phyloP scores from a whole-genome alignment of 352 stramenopile species.

The Phytophthora constricta region DNA sequence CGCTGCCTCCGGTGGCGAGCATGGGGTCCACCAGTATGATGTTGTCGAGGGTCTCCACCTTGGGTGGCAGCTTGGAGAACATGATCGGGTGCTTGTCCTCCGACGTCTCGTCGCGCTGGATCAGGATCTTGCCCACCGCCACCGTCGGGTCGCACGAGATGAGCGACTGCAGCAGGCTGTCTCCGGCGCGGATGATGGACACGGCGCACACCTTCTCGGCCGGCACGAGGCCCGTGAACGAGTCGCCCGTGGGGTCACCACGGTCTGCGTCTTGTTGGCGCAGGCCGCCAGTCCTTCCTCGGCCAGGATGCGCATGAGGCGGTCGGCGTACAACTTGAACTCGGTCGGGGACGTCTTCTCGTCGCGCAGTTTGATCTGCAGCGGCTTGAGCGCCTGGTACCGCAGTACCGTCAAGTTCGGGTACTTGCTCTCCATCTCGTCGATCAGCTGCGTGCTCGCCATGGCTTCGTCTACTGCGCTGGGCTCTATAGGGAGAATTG shows the following conservation, averaged over 20 bases:
- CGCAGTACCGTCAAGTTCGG: constrained; percentile 68
- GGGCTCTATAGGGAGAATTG: constrained; percentile 1
- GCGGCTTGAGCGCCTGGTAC: constrained; percentile 64
- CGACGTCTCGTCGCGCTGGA: constrained; percentile 95
- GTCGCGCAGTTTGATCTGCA: constrained; percentile 82
- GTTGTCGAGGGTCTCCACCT: constrained; percentile 78
- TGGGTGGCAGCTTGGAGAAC: constrained; percentile 94
- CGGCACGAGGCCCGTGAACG: constrained; percentile 58
- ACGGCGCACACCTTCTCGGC: constrained; percentile 87
- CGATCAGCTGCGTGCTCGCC: constrained; percentile 50
- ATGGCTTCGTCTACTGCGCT: constrained; percentile 28
- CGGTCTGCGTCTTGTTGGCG: constrained; percentile 55
- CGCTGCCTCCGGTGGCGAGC: constrained; percentile 92
- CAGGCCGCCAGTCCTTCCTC: constrained; percentile 78
- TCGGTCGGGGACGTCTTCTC: constrained; percentile 66
- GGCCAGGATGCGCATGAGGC: constrained; percentile 78
- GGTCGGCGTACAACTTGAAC: constrained; percentile 85
- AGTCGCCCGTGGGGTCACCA: constrained; percentile 75
- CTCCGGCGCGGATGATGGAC: constrained; percentile 94
- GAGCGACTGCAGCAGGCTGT: constrained; percentile 91
- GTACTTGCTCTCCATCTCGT: constrained; percentile 67
- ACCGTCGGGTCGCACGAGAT: constrained; percentile 85
- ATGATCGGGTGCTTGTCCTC: constrained; percentile 88
- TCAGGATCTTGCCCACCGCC: constrained; percentile 96
- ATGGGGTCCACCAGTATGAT: constrained; percentile 98